A percentile compares a stretch with the other conserved stretches of the same genome.
These are phyloP conservation scores for Boletellus emodensis DNA, from an alignment of 768 basidiomycete genomes.

Conservation along the genomic window DNA sequence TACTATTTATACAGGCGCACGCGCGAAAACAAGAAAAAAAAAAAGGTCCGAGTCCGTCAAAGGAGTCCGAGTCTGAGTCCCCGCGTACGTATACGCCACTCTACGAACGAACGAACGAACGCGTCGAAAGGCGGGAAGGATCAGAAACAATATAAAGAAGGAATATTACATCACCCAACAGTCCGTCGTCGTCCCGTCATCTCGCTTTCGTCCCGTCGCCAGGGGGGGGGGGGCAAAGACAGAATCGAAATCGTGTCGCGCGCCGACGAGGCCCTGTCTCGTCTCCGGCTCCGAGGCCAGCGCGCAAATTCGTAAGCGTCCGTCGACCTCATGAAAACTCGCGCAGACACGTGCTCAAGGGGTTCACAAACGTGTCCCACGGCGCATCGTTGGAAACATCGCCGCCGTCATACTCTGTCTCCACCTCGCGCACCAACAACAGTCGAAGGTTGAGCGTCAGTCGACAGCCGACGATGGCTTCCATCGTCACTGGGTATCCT, in stretches of 20 bases:
- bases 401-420: not conserved
- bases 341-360: not conserved
- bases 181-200: not conserved
- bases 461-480: conserved; percentile 7
- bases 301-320: not conserved
- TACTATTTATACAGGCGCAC: too few species aligned
- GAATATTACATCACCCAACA: not conserved
- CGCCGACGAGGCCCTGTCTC: not conserved
- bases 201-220: not conserved
- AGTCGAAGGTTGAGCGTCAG: conserved; percentile 6
- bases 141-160: too few species aligned
- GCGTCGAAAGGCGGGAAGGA: too few species aligned
- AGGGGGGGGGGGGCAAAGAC: not conserved
- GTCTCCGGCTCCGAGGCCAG: not conserved
- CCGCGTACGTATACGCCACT: too few species aligned
- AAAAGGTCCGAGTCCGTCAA: too few species aligned
- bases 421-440: not conserved
- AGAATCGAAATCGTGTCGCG: not conserved
- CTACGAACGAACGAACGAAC: too few species aligned
- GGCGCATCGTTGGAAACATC: not conserved
- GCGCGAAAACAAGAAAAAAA: too few species aligned
- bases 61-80: too few species aligned
- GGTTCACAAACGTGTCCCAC: conserved; percentile 1
- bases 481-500: conserved; percentile 2
- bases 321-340: not conserved